These are phyloP conservation scores for Quercus engelmannii DNA, from an alignment of 306 rosid species.

Conservation along the genomic window DNA sequence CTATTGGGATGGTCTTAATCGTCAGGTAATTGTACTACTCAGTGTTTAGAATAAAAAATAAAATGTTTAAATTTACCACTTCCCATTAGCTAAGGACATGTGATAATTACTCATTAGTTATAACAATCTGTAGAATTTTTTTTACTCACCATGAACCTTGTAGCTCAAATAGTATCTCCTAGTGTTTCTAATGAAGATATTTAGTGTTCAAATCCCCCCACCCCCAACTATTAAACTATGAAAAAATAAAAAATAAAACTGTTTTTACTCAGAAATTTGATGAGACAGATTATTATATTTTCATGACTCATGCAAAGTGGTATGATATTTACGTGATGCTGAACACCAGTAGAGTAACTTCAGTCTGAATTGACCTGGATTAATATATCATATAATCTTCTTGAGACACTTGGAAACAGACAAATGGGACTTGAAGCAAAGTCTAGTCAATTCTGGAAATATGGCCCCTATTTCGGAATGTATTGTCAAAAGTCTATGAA, in stretches of 20 bases:
- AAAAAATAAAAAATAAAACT: no score
- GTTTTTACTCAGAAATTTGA: background rate
- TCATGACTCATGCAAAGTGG: background rate
- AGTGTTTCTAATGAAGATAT: no score
- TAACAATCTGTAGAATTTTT: background rate
- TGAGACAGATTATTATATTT: background rate
- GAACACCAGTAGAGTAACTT: background rate
- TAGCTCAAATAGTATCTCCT: no score
- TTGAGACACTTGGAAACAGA: background rate
- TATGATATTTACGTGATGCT: background rate
- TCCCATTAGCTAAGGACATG: background rate
- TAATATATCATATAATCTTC: background rate
- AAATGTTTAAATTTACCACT: background rate
- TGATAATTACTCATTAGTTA: background rate
- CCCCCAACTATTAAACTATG: no score
- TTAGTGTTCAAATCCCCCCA: no score
- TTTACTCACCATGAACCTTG: background rate
- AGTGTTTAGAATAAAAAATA: background rate
- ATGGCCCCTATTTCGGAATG: background rate
- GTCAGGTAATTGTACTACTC: constrained; percentile 52
- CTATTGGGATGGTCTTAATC: constrained; percentile 83
- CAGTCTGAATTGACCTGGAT: background rate
- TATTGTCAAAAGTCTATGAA: background rate
- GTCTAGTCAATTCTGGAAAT: background rate
- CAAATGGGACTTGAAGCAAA: background rate